phyloP scores from a whole-genome alignment of 2,329 filamentous ascomycete genomes.

The Diaporthe ampelina region DNA sequence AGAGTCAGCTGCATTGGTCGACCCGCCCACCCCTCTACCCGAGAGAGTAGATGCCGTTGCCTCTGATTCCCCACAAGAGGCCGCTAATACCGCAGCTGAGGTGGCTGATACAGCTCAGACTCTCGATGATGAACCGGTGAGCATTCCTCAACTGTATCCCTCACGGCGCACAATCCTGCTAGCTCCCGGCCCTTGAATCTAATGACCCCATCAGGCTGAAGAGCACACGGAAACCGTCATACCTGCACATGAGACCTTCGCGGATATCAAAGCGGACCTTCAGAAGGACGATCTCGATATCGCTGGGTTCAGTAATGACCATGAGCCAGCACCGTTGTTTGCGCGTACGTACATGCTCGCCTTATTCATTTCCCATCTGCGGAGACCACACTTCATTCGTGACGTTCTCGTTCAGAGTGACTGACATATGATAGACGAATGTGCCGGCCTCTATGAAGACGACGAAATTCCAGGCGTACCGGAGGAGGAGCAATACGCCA shows the following conservation, averaged over 20 bases:
- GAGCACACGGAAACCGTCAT: not conserved
- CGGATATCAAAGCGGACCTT: slow-evolving; percentile 34
- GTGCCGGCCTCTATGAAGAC: slow-evolving; percentile 57
- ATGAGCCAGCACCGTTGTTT: slow-evolving; percentile 36
- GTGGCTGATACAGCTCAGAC: slow-evolving; percentile 58
- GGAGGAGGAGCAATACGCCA: slow-evolving; percentile 47
- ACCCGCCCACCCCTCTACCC: slow-evolving; percentile 50
- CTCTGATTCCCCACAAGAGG: slow-evolving; percentile 54
- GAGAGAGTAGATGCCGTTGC: slow-evolving; percentile 51
- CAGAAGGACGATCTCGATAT: slow-evolving; percentile 37
- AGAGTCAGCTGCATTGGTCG: slow-evolving; percentile 51
- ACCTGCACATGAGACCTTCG: slow-evolving; percentile 7
- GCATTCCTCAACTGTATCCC: not conserved
- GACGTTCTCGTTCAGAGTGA: not conserved
- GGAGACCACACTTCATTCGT: not conserved
- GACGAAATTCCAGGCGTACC: slow-evolving; percentile 47
- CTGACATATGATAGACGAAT: slow-evolving; percentile 54
- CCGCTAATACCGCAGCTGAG: slow-evolving; percentile 59
- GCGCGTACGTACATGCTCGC: slow-evolving; percentile 25
- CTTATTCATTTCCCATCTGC: not conserved
- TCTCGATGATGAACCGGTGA: slow-evolving; percentile 33
- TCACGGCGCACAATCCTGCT: not conserved
- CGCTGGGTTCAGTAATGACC: slow-evolving; percentile 31
- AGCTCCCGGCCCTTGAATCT: slow-evolving; percentile 7
- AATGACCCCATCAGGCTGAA: slow-evolving; percentile 11